Percentiles rank a stretch among this genome's conserved stretches.
phyloP scores from a whole-genome alignment of 1,284 basidiomycete species.

The Lentinus polychrous region DNA sequence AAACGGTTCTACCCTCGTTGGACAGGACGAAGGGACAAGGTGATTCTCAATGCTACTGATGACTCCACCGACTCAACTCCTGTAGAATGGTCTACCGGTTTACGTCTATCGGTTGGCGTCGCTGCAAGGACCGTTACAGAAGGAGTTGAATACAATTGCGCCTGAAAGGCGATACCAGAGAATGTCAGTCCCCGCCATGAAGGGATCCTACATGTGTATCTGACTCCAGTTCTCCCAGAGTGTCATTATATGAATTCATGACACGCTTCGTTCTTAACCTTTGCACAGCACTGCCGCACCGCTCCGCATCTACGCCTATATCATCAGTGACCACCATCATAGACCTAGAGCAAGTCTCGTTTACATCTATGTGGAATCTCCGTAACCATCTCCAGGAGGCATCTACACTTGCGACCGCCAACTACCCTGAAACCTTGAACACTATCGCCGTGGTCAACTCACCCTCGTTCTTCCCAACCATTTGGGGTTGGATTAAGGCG shows the following conservation, averaged over 20 bases:
- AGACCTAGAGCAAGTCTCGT: constrained; percentile 56
- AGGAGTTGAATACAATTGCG: constrained; percentile 50
- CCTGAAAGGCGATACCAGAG: constrained; percentile 55
- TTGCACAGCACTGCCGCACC: constrained; percentile 57
- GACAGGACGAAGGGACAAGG: constrained; percentile 73
- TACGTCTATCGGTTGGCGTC: constrained; percentile 67
- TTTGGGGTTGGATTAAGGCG: constrained; percentile 77
- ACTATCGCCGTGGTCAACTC: constrained; percentile 66
- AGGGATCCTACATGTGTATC: constrained; percentile 35
- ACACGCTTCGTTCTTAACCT: constrained; percentile 55
- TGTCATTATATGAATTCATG: constrained; percentile 63
- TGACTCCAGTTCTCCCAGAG: constrained; percentile 25
- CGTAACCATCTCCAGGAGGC: constrained; percentile 69
- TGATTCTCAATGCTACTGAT: constrained; percentile 4
- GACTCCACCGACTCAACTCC: constrained; percentile 1
- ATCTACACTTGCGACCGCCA: constrained; percentile 63
- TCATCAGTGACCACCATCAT: constrained; percentile 67
- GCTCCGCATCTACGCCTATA: constrained; percentile 46
- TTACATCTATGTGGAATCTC: constrained; percentile 60
- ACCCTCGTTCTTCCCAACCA: constrained; percentile 68
- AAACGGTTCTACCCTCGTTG: constrained; percentile 69
- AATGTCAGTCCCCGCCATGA: constrained; percentile 44
- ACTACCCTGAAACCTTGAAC: constrained; percentile 72
- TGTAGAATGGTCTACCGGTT: constrained; percentile 59
- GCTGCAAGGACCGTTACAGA: constrained; percentile 43